Evolutionary conservation across 306 rosid species (phyloP).

Genomic region (Cicer chorassanicum): DNA sequence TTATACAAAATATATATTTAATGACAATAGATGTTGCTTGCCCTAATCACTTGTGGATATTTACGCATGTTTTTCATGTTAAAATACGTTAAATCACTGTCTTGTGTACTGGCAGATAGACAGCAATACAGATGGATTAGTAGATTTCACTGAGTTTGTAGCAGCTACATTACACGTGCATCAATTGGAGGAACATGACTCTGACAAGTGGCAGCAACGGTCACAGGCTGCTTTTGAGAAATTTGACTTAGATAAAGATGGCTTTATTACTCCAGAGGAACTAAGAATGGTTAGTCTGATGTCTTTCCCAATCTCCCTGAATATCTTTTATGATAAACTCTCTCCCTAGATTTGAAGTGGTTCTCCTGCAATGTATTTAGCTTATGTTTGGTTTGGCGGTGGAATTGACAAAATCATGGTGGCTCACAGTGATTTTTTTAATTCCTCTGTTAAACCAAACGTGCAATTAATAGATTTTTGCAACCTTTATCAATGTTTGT

Average conservation of each 20-base stretch:
- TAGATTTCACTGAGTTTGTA: constrained; percentile 92
- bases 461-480: neutral
- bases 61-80: neutral
- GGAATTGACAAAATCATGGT: no score
- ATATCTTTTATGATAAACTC: constrained; percentile 24
- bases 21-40: constrained; percentile 23
- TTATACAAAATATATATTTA: neutral
- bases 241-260: constrained; percentile 91
- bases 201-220: constrained; percentile 82
- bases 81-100: constrained; percentile 7
- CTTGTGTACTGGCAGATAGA: constrained; percentile 71
- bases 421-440: no score
- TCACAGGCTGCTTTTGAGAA: constrained; percentile 94
- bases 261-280: constrained; percentile 93
- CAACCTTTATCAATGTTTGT: constrained; percentile 4
- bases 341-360: constrained; percentile 10
- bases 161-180: constrained; percentile 95
- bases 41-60: neutral
- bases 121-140: constrained; percentile 95
- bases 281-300: constrained; percentile 81
- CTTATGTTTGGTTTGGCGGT: no score
- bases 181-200: constrained; percentile 96
- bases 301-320: constrained; percentile 29
- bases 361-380: constrained; percentile 4
- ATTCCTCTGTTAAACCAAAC: no score